These are phyloP conservation scores for Botrytis deweyae DNA, from an alignment of 2,329 filamentous ascomycete species.

Conservation along the genomic window DNA sequence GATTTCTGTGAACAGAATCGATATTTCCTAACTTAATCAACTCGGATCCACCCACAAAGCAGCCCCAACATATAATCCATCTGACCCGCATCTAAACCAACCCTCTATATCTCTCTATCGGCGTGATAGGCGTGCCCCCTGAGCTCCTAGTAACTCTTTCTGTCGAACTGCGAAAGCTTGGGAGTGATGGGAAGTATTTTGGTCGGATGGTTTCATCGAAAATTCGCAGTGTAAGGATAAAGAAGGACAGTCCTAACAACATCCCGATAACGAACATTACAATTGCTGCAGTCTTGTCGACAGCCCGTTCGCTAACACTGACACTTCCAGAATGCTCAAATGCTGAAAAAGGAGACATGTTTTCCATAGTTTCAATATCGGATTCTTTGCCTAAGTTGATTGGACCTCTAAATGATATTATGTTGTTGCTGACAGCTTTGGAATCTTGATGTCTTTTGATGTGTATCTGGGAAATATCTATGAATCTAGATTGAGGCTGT, in stretches of 20 bases:
- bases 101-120: not conserved
- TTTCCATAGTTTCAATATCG: not conserved
- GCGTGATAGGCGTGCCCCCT: no score
- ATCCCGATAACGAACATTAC: slow-evolving; percentile 7
- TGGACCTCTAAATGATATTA: not conserved
- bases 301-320: not conserved
- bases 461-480: not conserved
- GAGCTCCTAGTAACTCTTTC: not conserved
- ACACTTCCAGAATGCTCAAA: not conserved
- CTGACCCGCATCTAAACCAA: not conserved
- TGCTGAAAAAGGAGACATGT: not conserved
- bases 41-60: not conserved
- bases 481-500: not conserved
- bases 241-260: not conserved
- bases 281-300: not conserved
- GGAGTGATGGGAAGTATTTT: not conserved
- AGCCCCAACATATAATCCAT: no score
- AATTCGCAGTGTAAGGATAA: not conserved
- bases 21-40: not conserved
- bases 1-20: not conserved
- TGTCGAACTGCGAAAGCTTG: not conserved
- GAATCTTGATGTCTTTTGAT: not conserved
- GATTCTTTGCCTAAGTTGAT: not conserved
- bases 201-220: slow-evolving; percentile 6
- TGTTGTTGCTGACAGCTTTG: not conserved